Base-by-base conservation (phyloP, 192 early-diverging fungal species). In the Coemansia sp. region DNA sequence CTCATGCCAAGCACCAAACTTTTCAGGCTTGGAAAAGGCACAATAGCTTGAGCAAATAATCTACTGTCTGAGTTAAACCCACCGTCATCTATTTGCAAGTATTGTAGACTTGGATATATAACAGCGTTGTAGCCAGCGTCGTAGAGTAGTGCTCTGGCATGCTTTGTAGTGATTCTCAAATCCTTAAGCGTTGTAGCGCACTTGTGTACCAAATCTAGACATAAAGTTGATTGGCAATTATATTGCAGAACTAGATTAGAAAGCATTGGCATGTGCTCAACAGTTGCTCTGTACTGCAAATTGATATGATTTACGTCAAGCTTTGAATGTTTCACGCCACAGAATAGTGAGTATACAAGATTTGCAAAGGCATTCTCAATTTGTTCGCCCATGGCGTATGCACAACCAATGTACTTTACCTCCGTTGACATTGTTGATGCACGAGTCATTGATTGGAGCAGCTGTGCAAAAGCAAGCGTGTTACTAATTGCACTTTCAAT, bases 21-120 rank as follows among this genome's bases (percentile, higher is more conserved):
- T 24, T 19, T 32, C 20, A 64, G 36, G 0, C 8, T 51, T n/a
- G 62, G 62, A 53, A 64, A 64, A 14, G 47, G 62, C 17, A 51
- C 62, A 51, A 40, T 43, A 19, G 22, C 8, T 37, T 37, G 40
- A 35, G 32, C 46, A 39, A 42, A 24, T 38, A 15, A 7, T 31
- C 24, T 25, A 62, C 22, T 22, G 12, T 22, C 22, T 12, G 11
- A 7, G 46, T 4, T 10, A 25, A 49, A 49, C 4, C 19, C 22
- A 6, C 46, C 11, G 22, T 49, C 46, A 24, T 24, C 19, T 24
- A 49, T 15, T 29, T 42, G 38, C 59, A 62, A 25, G 4, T 49
- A 14, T 17, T 62, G 42, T 39, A 62, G 24, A 19, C 40, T 62
- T 35, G 60, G 38, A n/a, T 62, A 62, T 8, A 5, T 9, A n/a